Conservation (phyloP, 441 rosid species). For the Corymbia calophylla region DNA sequence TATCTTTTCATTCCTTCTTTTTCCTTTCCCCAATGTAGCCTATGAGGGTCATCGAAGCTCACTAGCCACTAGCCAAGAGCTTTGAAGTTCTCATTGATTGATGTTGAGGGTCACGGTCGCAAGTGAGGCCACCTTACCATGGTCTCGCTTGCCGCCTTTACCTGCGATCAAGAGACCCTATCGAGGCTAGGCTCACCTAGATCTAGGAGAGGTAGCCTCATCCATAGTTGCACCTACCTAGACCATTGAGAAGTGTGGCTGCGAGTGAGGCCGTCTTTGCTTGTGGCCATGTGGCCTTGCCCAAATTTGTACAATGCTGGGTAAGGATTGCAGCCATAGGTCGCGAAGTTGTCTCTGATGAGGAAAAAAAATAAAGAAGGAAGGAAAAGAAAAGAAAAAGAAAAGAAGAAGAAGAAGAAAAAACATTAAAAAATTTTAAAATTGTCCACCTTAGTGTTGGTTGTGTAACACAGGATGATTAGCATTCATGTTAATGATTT, state of each 20-base stretch:
- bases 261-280: fast-evolving
- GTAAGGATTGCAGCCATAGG: neutral
- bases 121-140: no score
- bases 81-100: neutral
- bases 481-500: fast-evolving
- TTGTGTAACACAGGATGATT: fast-evolving
- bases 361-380: no score
- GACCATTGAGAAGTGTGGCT: neutral
- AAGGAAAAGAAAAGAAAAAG: no score
- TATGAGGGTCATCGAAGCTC: neutral
- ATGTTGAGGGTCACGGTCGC: no score
- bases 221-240: fast-evolving
- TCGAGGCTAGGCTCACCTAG: fast-evolving
- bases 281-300: neutral
- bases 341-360: fast-evolving
- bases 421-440: no score
- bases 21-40: neutral
- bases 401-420: fast-evolving
- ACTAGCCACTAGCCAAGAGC: fast-evolving
- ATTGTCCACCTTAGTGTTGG: fast-evolving
- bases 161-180: no score
- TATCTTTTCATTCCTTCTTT: no score
- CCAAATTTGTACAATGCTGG: neutral
- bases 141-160: no score
- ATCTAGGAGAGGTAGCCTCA: neutral